Conservation (phyloP, 306 rosid species). For the Quercus wislizeni region DNA sequence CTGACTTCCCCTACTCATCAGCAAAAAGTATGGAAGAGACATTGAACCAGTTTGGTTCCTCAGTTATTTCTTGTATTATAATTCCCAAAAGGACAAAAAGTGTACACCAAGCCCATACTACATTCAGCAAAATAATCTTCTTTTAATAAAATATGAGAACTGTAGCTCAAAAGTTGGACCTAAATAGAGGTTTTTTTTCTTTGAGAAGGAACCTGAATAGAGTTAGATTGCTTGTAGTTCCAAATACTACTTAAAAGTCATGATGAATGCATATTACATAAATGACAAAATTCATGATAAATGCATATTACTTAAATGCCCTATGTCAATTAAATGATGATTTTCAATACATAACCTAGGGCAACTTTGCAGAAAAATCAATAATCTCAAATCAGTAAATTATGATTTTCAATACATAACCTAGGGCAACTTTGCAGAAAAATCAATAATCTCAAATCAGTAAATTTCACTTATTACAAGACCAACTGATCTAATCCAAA, state of each 20-base stretch:
- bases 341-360: neutral
- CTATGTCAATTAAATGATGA: neutral
- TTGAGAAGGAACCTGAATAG: neutral
- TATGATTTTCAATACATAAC: neutral
- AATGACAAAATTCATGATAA: neutral
- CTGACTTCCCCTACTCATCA: neutral
- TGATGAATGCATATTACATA: too few species aligned
- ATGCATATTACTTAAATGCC: neutral
- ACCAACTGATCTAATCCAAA: too few species aligned
- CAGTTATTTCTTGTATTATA: neutral
- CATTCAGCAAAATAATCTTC: neutral
- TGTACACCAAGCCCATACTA: neutral
- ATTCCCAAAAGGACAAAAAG: neutral
- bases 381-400: neutral
- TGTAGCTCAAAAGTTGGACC: too few species aligned
- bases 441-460: neutral
- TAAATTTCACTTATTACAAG: neutral
- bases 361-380: neutral
- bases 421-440: neutral
- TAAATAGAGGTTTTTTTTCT: too few species aligned
- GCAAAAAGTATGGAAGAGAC: neutral
- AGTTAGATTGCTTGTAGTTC: neutral
- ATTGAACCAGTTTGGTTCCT: neutral
- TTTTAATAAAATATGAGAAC: too few species aligned
- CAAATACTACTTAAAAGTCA: neutral